These are phyloP conservation scores for Hymenotorrendiella dingleyae DNA, from an alignment of 2,329 filamentous ascomycete genomes.

Conservation along the genomic window DNA sequence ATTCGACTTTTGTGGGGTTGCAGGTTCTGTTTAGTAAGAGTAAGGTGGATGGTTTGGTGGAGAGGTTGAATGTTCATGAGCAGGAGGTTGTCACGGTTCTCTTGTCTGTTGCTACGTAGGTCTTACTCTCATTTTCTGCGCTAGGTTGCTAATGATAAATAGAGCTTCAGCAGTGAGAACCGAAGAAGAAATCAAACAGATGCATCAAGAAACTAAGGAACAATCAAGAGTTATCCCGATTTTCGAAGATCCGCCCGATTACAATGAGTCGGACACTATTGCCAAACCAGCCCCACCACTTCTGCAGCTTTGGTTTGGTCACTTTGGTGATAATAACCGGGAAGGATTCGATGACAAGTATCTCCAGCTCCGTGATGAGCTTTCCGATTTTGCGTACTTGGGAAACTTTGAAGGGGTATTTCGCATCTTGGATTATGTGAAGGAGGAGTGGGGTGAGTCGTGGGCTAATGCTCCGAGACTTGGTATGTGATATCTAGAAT, in stretches of 20 bases:
- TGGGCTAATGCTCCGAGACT: conserved; percentile 5
- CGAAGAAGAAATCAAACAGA: conserved; percentile 1
- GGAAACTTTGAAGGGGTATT: conserved; percentile 2
- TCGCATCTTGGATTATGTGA: neutral
- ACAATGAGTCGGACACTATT: too few species aligned
- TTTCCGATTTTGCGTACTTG: neutral
- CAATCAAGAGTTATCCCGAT: conserved; percentile 1
- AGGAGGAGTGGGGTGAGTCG: conserved; percentile 2
- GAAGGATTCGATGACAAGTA: conserved; percentile 3
- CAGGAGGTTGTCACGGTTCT: conserved; percentile 5
- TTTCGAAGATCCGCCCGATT: neutral
- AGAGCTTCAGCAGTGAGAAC: conserved; percentile 5
- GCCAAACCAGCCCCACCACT: neutral
- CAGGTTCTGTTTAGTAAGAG: conserved; percentile 5
- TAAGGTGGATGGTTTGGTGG: conserved; percentile 5
- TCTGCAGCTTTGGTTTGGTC: neutral
- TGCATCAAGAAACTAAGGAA: conserved; percentile 2
- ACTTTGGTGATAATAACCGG: conserved; percentile 5
- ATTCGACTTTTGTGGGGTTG: conserved; percentile 2
- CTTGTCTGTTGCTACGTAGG: conserved; percentile 7
- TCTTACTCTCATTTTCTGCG: neutral
- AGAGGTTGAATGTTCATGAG: conserved; percentile 3
- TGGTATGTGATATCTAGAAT: neutral
- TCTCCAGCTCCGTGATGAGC: conserved; percentile 1
- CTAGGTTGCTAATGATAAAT: neutral